phyloP scores from a whole-genome alignment of 129 eudicot genomes.

The Saussurea involucrata region DNA sequence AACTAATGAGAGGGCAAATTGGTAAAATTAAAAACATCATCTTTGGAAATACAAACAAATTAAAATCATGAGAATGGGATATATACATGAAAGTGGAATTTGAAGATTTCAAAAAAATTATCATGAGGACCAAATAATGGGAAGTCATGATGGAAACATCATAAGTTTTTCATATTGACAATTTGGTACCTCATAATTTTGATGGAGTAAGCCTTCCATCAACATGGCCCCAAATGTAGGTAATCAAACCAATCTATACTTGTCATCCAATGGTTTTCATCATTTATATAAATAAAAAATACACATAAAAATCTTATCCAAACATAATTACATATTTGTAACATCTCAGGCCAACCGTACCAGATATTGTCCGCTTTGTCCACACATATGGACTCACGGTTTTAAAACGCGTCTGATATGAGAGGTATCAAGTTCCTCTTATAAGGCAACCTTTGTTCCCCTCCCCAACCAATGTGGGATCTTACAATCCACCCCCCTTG shows the following conservation, averaged over 20 bases:
- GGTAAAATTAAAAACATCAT: background rate
- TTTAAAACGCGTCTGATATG: too few species aligned
- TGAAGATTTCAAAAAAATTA: slow-evolving; percentile 31
- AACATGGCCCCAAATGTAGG: slow-evolving; percentile 33
- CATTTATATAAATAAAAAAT: background rate
- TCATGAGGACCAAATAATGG: slow-evolving; percentile 41
- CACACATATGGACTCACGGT: too few species aligned
- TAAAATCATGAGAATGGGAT: slow-evolving; percentile 25
- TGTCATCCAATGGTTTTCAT: background rate
- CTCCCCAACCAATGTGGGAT: too few species aligned
- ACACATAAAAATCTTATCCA: background rate
- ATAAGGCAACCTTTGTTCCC: too few species aligned
- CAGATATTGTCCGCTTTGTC: too few species aligned
- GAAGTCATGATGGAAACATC: slow-evolving; percentile 35
- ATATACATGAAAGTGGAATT: slow-evolving; percentile 25
- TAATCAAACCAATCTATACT: slow-evolving; percentile 18
- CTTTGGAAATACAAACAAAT: slow-evolving; percentile 15
- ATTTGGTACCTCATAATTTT: slow-evolving; percentile 17
- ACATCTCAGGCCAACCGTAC: too few species aligned
- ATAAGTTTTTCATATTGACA: slow-evolving; percentile 14
- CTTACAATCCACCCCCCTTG: too few species aligned
- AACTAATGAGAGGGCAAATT: slow-evolving; percentile 2
- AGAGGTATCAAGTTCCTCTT: too few species aligned
- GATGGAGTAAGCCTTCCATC: slow-evolving; percentile 37
- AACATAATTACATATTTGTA: too few species aligned